Evolutionary conservation across 306 rosid genomes (phyloP), one percentile per base, ranked within the genome.

Genomic region (Hippophae gyantsensis): DNA sequence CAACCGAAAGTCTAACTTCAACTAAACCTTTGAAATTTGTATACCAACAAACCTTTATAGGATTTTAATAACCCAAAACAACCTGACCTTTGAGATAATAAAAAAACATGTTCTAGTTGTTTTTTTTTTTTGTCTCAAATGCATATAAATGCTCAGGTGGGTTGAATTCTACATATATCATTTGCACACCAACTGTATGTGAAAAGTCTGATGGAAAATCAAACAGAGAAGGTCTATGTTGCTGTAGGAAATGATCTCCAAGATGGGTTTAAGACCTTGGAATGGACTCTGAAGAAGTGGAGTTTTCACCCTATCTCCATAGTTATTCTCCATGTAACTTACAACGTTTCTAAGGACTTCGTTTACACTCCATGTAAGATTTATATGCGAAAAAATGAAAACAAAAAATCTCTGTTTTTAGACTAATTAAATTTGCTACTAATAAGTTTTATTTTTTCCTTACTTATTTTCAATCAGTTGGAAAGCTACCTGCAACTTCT

Each of bases 401-500:
- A 55, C 27, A 41, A 11, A 18, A 67, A 41, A 9, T 41, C 40
- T 45, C 54, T 38, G 9, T 23, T 48, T 52, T 12, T 27, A 43
- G 10, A 38, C 12, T 75, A 62, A 64, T 64, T 62, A 50, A 62
- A 8, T 8, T 41, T 48, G 67, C 49, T 62, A 8, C 52, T 23
- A 13, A 48, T 48, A 6, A 41, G 43, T 45, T 57, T 42, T 67
- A 52, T 58, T 12, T 42, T 68, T 43, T 46, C 25, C 1, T 72
- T 57, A 1, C 25, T 58, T 3, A 8, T 32, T 13, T 58, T 8
- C 5, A 46, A 40, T 4, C 43, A 72, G 97, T 87, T 78, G 96
- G 97, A 40, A 90, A 87, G 75, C 85, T 90, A 54, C 97, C 97
- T 40, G 87, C 94, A 64, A 87, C 74, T 52, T 78, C 76, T 61